Evolutionary conservation across 2,329 filamentous ascomycete genomes (phyloP).

Genomic region (Ascochyta koolunga): DNA sequence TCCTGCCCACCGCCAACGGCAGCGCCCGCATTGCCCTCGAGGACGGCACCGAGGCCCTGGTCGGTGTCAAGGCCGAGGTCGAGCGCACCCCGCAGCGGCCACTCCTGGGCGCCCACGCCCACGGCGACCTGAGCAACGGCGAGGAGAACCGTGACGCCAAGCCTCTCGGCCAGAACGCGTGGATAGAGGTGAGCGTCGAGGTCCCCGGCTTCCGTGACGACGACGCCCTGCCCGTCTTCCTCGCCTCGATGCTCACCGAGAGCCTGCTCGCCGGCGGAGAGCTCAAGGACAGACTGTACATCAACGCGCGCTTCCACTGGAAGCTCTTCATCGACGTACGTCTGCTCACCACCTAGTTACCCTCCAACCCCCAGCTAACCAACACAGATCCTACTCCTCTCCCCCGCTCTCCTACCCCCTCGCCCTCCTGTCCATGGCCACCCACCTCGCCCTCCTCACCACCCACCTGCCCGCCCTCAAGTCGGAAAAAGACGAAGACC

Average conservation of each 20-base stretch:
- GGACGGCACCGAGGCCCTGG: conserved; percentile 94
- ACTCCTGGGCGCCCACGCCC: conserved; percentile 31
- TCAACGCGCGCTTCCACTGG: conserved; percentile 95
- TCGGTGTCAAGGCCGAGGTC: conserved; percentile 94
- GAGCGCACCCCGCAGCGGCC: conserved; percentile 66
- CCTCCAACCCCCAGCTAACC: background rate
- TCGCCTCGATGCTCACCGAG: conserved; percentile 87
- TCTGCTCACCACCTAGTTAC: background rate
- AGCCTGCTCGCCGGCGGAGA: conserved; percentile 76
- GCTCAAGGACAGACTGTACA: conserved; percentile 73
- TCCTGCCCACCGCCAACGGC: conserved; percentile 88
- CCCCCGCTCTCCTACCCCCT: conserved; percentile 93
- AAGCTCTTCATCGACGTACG: conserved; percentile 80
- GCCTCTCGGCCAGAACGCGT: conserved; percentile 64
- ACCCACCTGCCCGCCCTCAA: conserved; percentile 83
- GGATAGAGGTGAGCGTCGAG: conserved; percentile 91
- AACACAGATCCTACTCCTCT: conserved; percentile 77
- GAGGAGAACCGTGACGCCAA: conserved; percentile 33
- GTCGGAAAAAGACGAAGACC: conserved; percentile 92
- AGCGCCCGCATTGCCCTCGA: conserved; percentile 92
- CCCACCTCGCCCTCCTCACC: conserved; percentile 88
- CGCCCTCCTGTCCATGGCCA: conserved; percentile 88
- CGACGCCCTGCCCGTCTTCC: conserved; percentile 84
- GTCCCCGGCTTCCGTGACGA: conserved; percentile 91
- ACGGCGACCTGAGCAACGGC: conserved; percentile 51